Evolutionary conservation across 352 stramenopile species (phyloP), one percentile per base, ranked within the genome.

Genomic region (Globisporangium splendens): DNA sequence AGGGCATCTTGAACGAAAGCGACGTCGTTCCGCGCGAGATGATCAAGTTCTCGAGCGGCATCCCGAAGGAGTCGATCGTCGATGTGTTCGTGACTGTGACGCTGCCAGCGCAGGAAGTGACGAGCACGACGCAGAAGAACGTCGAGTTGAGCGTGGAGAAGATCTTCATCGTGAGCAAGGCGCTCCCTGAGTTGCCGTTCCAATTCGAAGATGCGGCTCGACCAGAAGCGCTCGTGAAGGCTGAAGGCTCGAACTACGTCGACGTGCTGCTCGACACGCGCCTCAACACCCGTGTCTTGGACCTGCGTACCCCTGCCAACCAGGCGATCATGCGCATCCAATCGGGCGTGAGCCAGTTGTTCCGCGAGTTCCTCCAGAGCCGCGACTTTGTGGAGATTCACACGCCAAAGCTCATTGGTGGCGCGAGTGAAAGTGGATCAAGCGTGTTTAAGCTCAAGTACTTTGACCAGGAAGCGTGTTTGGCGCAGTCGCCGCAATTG

Each of bases 371-470:
- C 72, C 86, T 99, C 7, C 73, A 97, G 28, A 69, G 78, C 47
- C 85, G 96, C 58, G 88, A 95, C 60, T 99, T 99, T 70, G 81
- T 99, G 21, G 98, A 99, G 78, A 98, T 99, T 74, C 97, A 99
- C 77, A 98, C 96, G 48, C 98, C 98, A 14, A 99, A 99, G 77
- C 75, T 99, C 18, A 90, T 99, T 57, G 96, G 88, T 21, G 98
- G 98, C 49, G 93, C 97, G 11, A 98, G 85, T 22, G 98, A 99
- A 73, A 97, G 97, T 63, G 98, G 98, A 41, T 86, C 96, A 11
- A 98, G 98, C 70, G 98, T 98, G 50, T 99, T 99, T 70, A 99
- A 83, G 56, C 83, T 99, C 39, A 86, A 98, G 71, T 99, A 99
- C 78, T 99, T 99, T 77, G 97, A 98, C 65, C 79, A 98, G 69